Percentiles rank a stretch among this genome's conserved stretches.
Conservation (phyloP, 2,329 filamentous ascomycete species). For the Talaromyces sp. region DNA sequence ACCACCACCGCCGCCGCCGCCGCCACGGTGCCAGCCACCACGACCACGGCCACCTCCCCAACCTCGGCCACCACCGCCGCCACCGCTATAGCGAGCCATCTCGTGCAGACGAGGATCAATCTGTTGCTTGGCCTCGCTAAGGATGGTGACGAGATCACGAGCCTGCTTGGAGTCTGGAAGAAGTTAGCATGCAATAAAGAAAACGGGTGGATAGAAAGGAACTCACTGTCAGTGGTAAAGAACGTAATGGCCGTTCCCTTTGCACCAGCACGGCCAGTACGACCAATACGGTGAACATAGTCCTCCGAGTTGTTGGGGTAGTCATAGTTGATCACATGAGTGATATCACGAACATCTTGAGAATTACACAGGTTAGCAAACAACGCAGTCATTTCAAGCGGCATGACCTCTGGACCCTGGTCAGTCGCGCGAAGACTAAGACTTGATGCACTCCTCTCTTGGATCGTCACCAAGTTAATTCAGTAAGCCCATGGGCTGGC, state of each 20-base stretch:
- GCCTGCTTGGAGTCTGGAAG: conserved; percentile 80
- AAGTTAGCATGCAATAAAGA: neutral
- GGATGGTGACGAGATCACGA: conserved; percentile 89
- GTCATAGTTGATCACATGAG: conserved; percentile 99
- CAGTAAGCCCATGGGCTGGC: conserved; percentile 50
- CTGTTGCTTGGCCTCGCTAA: conserved; percentile 95
- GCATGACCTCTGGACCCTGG: conserved; percentile 51
- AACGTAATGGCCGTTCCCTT: conserved; percentile 96
- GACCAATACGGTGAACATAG: conserved; percentile 66
- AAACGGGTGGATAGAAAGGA: conserved; percentile 14
- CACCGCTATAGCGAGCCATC: conserved; percentile 90
- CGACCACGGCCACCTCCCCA: conserved; percentile 56
- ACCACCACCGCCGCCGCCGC: conserved; percentile 24
- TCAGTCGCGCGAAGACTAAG: conserved; percentile 53
- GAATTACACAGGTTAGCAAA: conserved; percentile 70
- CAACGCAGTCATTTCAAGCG: conserved; percentile 46
- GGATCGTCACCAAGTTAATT: conserved; percentile 46
- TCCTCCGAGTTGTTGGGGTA: conserved; percentile 89
- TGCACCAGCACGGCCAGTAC: conserved; percentile 71
- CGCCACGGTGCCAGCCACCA: conserved; percentile 28
- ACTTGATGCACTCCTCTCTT: conserved; percentile 59
- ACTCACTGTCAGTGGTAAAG: conserved; percentile 98
- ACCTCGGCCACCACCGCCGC: conserved; percentile 70
- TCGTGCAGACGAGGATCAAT: conserved; percentile 93
- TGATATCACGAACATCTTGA: conserved; percentile 99